Base-by-base conservation (phyloP, 2,329 filamentous ascomycete genomes). In the Pyrenochaeta sp. region DNA sequence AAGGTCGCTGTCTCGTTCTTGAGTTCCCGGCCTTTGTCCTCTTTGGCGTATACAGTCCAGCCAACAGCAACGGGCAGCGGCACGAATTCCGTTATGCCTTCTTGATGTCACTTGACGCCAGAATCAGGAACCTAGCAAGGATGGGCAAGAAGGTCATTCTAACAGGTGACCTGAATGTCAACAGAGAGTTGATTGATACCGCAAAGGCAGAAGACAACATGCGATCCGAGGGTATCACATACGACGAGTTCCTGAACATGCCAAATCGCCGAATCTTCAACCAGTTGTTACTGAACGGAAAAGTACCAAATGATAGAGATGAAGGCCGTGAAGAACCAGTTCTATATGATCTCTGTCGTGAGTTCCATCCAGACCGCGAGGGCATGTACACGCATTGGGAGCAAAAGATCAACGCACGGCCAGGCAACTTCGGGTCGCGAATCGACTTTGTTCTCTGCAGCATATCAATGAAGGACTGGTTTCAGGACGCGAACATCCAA, bases 361-460 rank as follows among this genome's bases (percentile, higher is more conserved):
- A 81, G 18, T 95, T 92, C 63, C 88, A 96, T 63, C 88, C 89
- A 1, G 73, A 77, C n/a, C 81, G 94, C 26, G 77, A 79, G 50
- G 90, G 90, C 48, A 97, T 99, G 94, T 97, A 90, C 69, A 97
- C 94, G 0, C 96, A 93, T 69, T 97, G 93, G 93, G 91, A 97
- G 53, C 92, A 90, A 36, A 92, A 89, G 68, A 88, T 91, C 64
- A 97, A 97, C 70, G 89, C 90, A n/a, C 81, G 94, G n/a, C 93
- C 93, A 3, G 91, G 89, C 3, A 97, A 97, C 67, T 95, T 88
- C 69, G 94, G 94, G 5, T 88, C 89, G 41, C 84, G 94, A 23
- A 97, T 97, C 58, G 94, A 99, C 71, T 97, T 96, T 71, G 82
- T 99, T 13, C 79, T 97, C 3, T 96, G 90, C 67, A 94, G 85